Conservation (phyloP, 2,329 filamentous ascomycete species). For the Trichoderma afroharzianum region DNA sequence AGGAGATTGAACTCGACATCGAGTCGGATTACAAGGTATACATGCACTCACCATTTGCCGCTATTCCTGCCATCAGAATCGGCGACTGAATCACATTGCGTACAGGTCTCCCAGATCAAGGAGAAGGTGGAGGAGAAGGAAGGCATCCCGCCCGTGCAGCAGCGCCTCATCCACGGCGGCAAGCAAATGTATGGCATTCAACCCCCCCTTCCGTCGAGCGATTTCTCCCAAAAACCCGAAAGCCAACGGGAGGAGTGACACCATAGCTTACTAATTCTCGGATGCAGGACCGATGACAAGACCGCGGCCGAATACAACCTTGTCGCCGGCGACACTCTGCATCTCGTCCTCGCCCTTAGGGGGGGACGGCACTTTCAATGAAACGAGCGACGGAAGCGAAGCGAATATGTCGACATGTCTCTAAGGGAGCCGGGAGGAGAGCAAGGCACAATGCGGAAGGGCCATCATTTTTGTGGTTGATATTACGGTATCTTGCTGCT, state of each 20-base stretch:
- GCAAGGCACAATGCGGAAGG: not conserved
- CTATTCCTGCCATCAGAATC: not conserved
- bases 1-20: constrained; percentile 98
- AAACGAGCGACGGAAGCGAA: constrained; percentile 11
- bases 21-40: constrained; percentile 85
- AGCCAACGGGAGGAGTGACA: not conserved
- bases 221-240: not conserved
- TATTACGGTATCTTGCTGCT: not conserved
- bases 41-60: not conserved
- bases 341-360: constrained; percentile 90
- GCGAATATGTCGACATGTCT: constrained; percentile 11
- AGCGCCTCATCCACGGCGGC: constrained; percentile 91
- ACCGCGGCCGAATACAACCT: constrained; percentile 87
- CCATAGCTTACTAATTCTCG: not conserved
- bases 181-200: constrained; percentile 79
- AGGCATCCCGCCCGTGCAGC: constrained; percentile 94
- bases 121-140: constrained; percentile 99
- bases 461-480: not conserved
- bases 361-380: constrained; percentile 54
- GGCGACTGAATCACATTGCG: not conserved
- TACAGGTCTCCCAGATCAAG: constrained; percentile 89
- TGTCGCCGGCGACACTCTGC: constrained; percentile 86
- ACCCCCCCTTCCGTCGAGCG: not conserved
- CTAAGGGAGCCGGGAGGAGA: not conserved
- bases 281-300: constrained; percentile 83